Conservation (phyloP, 1,139 yeast species). For the Taphrina deformans region DNA sequence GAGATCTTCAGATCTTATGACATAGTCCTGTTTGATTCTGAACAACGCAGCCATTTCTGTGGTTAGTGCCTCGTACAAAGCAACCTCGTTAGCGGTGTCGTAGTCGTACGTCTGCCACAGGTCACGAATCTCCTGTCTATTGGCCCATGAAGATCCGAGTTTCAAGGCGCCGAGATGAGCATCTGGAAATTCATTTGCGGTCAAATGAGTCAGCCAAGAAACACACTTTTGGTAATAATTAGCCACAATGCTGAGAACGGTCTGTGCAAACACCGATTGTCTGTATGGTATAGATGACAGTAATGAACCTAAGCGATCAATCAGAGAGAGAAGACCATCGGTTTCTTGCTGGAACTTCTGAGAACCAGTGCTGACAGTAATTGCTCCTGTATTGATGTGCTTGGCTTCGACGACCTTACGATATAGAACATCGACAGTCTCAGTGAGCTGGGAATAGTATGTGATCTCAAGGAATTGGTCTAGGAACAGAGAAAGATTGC, state of each 20-base stretch:
- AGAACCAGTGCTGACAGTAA: background rate
- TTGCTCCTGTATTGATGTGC: background rate
- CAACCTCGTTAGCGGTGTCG: background rate
- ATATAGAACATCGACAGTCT: conserved; percentile 18
- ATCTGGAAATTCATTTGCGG: conserved; percentile 11
- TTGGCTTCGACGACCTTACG: conserved; percentile 3
- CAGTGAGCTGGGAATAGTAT: conserved; percentile 28
- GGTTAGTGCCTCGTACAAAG: background rate
- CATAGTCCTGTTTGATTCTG: background rate
- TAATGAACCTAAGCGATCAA: background rate
- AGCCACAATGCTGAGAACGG: conserved; percentile 21
- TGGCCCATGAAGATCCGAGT: conserved; percentile 24
- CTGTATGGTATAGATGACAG: conserved; percentile 18
- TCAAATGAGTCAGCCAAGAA: conserved; percentile 9
- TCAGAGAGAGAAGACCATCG: conserved; percentile 5
- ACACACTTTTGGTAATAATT: conserved; percentile 15
- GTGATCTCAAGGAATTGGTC: conserved; percentile 17
- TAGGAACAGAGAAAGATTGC: conserved; percentile 23
- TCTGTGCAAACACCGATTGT: conserved; percentile 21
- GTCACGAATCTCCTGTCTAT: conserved; percentile 4
- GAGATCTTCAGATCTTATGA: background rate
- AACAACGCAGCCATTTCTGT: background rate
- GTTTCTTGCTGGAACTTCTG: background rate
- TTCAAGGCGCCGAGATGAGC: conserved; percentile 16
- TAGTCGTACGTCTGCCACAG: conserved; percentile 12